Evolutionary conservation across 768 basidiomycete species (phyloP).

Genomic region (Macrocybe gigantea): DNA sequence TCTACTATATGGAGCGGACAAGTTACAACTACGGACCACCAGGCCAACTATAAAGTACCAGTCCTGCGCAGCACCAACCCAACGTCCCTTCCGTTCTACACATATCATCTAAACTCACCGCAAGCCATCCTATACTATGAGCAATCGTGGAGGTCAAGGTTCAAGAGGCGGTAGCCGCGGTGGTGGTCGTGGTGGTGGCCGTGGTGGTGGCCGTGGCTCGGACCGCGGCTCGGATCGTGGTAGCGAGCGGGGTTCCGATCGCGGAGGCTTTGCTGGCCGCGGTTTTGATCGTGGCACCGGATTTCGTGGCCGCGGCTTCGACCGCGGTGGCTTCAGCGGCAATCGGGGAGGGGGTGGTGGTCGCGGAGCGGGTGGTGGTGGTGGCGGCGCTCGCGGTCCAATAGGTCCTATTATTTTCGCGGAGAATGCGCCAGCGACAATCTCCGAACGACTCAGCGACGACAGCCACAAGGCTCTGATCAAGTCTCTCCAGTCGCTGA

Average conservation of each 20-base stretch:
- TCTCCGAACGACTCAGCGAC: constrained; percentile 29
- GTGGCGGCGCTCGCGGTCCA: constrained; percentile 16
- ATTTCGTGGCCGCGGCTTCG: constrained; percentile 17
- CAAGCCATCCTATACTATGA: constrained; percentile 10
- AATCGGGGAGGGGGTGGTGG: constrained; percentile 17
- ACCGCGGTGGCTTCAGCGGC: constrained; percentile 16
- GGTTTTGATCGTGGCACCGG: too few species aligned
- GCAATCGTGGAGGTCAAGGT: constrained; percentile 10
- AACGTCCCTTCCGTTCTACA: not conserved
- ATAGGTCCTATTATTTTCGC: constrained; percentile 32
- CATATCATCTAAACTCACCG: not conserved
- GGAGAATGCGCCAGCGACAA: constrained; percentile 24
- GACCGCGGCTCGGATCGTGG: constrained; percentile 13
- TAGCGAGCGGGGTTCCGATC: constrained; percentile 8
- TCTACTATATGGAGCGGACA: too few species aligned
- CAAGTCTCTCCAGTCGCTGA: constrained; percentile 27
- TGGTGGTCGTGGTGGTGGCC: constrained; percentile 12
- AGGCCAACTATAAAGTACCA: too few species aligned
- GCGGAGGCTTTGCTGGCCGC: constrained; percentile 15
- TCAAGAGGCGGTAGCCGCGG: constrained; percentile 4
- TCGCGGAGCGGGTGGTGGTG: constrained; percentile 14
- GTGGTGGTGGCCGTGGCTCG: constrained; percentile 10
- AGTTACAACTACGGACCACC: too few species aligned
- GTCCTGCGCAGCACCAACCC: not conserved
- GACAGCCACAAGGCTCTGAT: constrained; percentile 31